Base-by-base conservation (phyloP, 73 alveolate species). In the Effrenium voratum region DNA sequence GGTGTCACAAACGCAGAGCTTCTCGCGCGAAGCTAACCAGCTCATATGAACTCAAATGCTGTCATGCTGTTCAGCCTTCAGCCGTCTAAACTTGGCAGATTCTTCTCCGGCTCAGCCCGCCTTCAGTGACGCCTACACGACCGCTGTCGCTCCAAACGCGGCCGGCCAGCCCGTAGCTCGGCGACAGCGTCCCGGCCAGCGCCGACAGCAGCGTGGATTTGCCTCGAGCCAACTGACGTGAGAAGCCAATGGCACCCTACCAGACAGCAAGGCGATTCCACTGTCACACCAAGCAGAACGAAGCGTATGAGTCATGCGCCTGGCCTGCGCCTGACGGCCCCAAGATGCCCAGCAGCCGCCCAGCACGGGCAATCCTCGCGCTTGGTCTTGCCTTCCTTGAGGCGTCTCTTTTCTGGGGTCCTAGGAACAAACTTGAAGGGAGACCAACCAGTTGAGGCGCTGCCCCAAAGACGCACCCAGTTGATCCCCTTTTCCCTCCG, bases 321-420 rank as follows among this genome's bases (percentile, higher is more conserved):
- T 44, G 68, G 68, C 94, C 94, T 86, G 94, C 94, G 34, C 94
- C 94, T 2, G 94, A 86, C 19, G 94, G 94, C 43, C 94, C 94
- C n/a, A 86, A 45, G 46, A 86, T 70, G 28, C 94, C 94, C 82
- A 86, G 68, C 94, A 86, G 43, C 45, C 94, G 94, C 5, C 94
- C 94, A 16, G 94, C 94, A 22, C 76, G 76, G n/a, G 94, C 94
- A 36, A 86, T 70, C 94, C 94, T 85, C 44, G 40, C 46, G 4
- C 6, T 3, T 24, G 46, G 79, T 30, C 30, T 30, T 10, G 46
- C 34, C 30, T 73, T 73, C 50, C 3, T 5, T 16, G 12, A 15
- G 36, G 5, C 22, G 22, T 26, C 40, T 63, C 43, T 16, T 16
- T 16, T 32, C 43, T 63, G 22, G 36, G 40, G 40, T 63, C 30